phyloP scores from a whole-genome alignment of 805 yeast species.

The Candida maris region DNA sequence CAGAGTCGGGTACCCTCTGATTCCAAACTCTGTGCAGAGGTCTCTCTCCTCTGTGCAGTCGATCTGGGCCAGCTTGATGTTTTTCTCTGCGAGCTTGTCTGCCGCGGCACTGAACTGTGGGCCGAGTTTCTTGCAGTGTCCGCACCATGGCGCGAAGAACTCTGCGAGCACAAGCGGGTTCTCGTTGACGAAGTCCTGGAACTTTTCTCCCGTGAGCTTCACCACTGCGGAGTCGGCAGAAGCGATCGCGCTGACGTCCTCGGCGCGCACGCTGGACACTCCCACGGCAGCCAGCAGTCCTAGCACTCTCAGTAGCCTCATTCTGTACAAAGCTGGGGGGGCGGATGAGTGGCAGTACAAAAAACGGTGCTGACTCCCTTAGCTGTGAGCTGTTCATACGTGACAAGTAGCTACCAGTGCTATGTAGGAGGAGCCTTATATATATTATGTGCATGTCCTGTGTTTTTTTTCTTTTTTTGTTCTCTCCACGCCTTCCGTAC shows the following conservation, averaged over 20 bases:
- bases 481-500: too few relatives aligned
- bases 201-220: conserved; percentile 63
- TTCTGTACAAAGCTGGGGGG: conserved; percentile 15
- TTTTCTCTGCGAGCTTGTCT: conserved; percentile 52
- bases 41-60: conserved; percentile 80
- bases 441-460: too few relatives aligned
- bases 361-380: too few relatives aligned
- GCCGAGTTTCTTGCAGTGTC: conserved; percentile 86
- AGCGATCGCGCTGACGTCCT: conserved; percentile 61
- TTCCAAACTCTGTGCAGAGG: conserved; percentile 62
- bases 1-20: conserved; percentile 82
- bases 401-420: too few relatives aligned
- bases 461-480: too few relatives aligned
- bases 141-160: conserved; percentile 97
- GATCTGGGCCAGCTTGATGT: conserved; percentile 73
- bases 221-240: conserved; percentile 85
- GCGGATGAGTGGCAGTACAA: too few relatives aligned
- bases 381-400: too few relatives aligned
- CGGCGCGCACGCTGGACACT: conserved; percentile 28
- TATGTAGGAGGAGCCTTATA: too few relatives aligned
- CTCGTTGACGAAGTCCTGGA: conserved; percentile 58
- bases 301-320: conserved; percentile 39
- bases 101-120: conserved; percentile 80
- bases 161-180: conserved; percentile 82
- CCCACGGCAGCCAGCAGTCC: conserved; percentile 38